A percentile compares a stretch with the other conserved stretches of the same genome.
phyloP scores from a whole-genome alignment of 75 land plant genomes.

The Pseudotsuga menziesii region DNA sequence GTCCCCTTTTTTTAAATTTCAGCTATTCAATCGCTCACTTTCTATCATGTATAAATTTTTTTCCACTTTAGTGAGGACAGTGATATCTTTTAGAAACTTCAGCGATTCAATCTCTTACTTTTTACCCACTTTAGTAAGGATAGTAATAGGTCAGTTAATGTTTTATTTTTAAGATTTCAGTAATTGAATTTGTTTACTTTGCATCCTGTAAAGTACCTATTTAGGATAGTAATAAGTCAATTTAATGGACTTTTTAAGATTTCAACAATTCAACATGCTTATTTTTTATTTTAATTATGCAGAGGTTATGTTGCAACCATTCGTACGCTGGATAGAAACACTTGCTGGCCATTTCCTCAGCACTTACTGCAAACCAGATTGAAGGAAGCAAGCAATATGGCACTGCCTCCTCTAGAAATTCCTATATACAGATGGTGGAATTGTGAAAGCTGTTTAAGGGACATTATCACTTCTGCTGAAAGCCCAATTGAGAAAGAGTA shows the following conservation, averaged over 20 bases:
- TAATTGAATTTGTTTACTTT: no score
- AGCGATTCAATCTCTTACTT: neutral
- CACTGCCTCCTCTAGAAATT: conserved; percentile 3
- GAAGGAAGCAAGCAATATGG: neutral
- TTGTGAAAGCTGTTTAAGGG: conserved; percentile 4
- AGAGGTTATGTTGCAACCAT: conserved; percentile 6
- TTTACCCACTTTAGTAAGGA: neutral
- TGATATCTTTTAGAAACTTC: neutral
- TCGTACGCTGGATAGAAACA: neutral
- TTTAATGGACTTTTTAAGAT: no score
- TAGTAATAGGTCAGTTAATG: neutral
- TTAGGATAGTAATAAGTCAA: no score
- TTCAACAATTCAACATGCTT: neutral
- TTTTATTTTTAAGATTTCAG: neutral
- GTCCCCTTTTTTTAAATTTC: neutral
- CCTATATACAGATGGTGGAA: conserved; percentile 6
- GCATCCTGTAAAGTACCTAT: no score
- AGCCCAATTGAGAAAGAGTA: neutral
- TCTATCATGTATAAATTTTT: neutral
- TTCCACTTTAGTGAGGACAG: no score
- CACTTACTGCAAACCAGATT: neutral
- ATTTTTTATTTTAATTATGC: neutral
- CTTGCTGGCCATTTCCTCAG: conserved; percentile 9
- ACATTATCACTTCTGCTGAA: neutral
- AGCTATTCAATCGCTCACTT: neutral